Evolutionary conservation across 2,329 filamentous ascomycete species (phyloP).

Genomic region (Verticillium nonalfalfae): DNA sequence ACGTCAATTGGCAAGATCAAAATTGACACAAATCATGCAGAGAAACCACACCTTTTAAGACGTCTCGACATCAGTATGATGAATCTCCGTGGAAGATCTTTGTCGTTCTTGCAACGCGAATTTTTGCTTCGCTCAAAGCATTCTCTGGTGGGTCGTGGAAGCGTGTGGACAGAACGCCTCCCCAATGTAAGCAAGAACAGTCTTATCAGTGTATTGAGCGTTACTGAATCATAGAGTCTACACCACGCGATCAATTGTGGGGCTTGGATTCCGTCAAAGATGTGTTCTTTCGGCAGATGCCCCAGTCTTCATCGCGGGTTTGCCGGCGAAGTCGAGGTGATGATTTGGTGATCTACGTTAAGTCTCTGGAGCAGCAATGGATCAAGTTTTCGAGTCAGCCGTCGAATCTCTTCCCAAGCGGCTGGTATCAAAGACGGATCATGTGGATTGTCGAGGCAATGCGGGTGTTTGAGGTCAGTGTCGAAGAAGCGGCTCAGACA

Average conservation of each 20-base stretch:
- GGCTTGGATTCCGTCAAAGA: no score
- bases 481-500: neutral
- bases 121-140: no score
- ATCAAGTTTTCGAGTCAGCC: neutral
- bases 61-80: neutral
- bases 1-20: no score
- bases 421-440: neutral
- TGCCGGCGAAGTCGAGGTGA: no score
- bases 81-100: neutral
- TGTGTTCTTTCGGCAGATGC: no score
- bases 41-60: neutral
- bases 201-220: no score
- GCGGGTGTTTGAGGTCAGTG: neutral
- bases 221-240: no score
- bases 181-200: no score
- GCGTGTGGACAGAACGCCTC: no score
- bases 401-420: neutral
- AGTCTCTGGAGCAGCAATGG: neutral
- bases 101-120: neutral
- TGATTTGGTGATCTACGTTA: neutral
- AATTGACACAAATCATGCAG: neutral
- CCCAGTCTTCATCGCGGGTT: no score
- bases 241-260: no score
- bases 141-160: no score
- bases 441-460: neutral